These are phyloP conservation scores for Pyrenula aspistea DNA, from an alignment of 495 filamentous ascomycete species.

Conservation along the genomic window DNA sequence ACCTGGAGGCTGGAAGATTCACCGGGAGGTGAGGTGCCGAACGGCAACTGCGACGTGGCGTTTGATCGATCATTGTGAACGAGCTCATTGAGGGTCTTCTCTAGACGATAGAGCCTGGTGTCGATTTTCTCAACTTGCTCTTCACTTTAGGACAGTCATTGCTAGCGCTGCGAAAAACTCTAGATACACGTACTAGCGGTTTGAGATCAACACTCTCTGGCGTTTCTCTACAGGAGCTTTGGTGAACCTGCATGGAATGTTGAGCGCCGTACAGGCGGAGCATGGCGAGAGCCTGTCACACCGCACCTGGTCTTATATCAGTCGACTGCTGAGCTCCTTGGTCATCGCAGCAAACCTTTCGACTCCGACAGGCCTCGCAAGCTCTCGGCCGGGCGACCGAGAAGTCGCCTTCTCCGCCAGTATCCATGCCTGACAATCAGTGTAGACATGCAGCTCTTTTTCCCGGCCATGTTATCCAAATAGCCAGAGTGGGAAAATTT, in stretches of 20 bases:
- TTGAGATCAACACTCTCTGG: constrained; percentile 1
- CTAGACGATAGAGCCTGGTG: not conserved
- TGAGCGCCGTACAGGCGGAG: constrained; percentile 2
- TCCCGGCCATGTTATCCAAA: not conserved
- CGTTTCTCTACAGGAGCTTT: not conserved
- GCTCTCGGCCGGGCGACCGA: not conserved
- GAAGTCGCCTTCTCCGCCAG: not conserved
- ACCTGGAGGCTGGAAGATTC: not conserved
- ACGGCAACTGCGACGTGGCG: not conserved
- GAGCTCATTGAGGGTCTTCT: not conserved
- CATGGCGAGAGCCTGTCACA: constrained; percentile 3
- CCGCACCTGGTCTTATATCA: constrained; percentile 1
- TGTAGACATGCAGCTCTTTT: not conserved
- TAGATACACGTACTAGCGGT: not conserved
- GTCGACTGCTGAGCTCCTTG: not conserved
- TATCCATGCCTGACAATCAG: not conserved
- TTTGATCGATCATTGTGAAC: not conserved
- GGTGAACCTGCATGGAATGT: constrained; percentile 3
- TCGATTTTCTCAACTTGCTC: constrained; percentile 2
- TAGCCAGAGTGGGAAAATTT: not conserved
- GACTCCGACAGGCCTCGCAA: not conserved
- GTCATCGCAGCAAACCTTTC: not conserved
- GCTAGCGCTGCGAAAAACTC: too few species aligned
- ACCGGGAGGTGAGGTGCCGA: not conserved
- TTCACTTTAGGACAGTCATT: too few species aligned